These are phyloP conservation scores for Salix udensis DNA, from an alignment of 345 rosid species.

Conservation along the genomic window DNA sequence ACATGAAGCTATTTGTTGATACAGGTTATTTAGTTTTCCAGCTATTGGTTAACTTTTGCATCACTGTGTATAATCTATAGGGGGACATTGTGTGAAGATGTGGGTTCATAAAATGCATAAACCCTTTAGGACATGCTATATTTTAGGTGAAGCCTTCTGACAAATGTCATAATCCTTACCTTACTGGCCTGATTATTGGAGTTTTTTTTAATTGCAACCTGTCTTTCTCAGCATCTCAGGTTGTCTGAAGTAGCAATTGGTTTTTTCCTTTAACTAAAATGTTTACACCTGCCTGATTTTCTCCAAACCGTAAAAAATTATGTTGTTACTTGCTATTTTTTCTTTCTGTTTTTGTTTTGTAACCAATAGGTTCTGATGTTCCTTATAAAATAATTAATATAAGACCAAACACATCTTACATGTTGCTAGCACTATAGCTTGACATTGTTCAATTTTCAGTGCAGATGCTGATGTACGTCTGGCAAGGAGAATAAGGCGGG, in stretches of 20 bases:
- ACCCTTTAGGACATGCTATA: too few species aligned
- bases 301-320: background rate
- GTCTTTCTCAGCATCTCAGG: slow-evolving; percentile 3
- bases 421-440: slow-evolving; percentile 30
- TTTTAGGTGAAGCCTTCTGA: too few species aligned
- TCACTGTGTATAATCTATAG: too few species aligned
- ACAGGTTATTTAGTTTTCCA: slow-evolving; percentile 51
- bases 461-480: slow-evolving; percentile 99
- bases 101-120: too few species aligned
- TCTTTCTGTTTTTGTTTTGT: background rate
- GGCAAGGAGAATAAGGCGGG: slow-evolving; percentile 95
- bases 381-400: background rate
- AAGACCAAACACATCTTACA: slow-evolving; percentile 10
- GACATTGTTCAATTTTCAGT: slow-evolving; percentile 44
- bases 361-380: background rate
- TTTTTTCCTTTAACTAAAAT: background rate
- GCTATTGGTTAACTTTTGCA: too few species aligned
- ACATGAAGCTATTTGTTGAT: slow-evolving; percentile 98
- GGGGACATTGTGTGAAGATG: too few species aligned
- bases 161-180: too few species aligned
- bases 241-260: background rate
- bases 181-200: too few species aligned
- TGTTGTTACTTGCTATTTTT: background rate
- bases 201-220: too few species aligned
- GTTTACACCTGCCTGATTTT: background rate